A percentile compares a stretch with the other conserved stretches of the same genome.
Evolutionary conservation across 768 basidiomycete species (phyloP).

Genomic region (Rhizopogon vinicolor): DNA sequence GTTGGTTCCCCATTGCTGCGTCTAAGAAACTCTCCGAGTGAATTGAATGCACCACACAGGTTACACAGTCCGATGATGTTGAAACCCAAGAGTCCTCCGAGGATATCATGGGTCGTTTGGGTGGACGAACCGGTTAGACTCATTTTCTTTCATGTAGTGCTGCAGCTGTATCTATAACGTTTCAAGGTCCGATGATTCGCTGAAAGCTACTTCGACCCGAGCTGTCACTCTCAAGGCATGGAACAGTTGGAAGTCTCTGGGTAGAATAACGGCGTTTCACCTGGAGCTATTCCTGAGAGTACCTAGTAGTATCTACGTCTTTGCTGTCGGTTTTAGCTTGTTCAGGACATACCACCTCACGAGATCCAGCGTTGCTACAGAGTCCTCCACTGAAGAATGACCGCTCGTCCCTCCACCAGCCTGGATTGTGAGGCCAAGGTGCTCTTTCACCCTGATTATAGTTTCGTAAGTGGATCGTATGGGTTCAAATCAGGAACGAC

Average conservation of each 20-base stretch:
- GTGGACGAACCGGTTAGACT: conserved; percentile 65
- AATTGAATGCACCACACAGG: conserved; percentile 37
- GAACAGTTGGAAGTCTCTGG: not conserved
- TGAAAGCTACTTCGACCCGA: conserved; percentile 7
- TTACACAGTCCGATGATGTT: conserved; percentile 78
- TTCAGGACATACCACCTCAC: conserved; percentile 80
- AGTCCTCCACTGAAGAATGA: conserved; percentile 91
- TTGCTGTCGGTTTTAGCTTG: conserved; percentile 33
- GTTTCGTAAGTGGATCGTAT: conserved; percentile 6
- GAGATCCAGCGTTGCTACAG: conserved; percentile 81
- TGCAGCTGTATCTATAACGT: conserved; percentile 8
- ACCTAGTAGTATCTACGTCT: conserved; percentile 12
- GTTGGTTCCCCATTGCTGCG: conserved; percentile 25
- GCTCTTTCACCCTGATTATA: conserved; percentile 69
- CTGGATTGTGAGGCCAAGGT: conserved; percentile 80
- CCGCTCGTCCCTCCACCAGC: conserved; percentile 68
- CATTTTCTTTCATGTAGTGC: not conserved
- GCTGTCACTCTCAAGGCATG: not conserved
- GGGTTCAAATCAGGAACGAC: conserved; percentile 7
- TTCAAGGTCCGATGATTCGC: conserved; percentile 26
- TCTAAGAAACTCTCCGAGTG: not conserved
- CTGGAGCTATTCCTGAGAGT: not conserved
- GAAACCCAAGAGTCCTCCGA: conserved; percentile 86
- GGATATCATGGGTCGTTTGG: conserved; percentile 73
- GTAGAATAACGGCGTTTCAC: not conserved